Evolutionary conservation across 495 filamentous ascomycete genomes (phyloP).

Genomic region (Penicillium egyptiacum): DNA sequence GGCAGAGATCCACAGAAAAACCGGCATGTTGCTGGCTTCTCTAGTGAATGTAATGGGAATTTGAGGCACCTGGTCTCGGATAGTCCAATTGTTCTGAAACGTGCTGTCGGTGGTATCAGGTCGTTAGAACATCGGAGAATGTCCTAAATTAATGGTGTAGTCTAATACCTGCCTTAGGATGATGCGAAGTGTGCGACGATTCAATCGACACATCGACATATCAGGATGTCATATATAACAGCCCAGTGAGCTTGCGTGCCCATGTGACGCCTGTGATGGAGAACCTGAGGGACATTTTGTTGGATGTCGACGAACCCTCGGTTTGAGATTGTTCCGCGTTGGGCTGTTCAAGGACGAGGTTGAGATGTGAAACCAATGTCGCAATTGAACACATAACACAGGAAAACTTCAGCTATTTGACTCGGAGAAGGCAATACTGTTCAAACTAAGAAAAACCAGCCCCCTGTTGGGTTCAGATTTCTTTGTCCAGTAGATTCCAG

Average conservation of each 20-base stretch:
- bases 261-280: not conserved
- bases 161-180: not conserved
- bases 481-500: constrained; percentile 42
- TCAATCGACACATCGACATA: not conserved
- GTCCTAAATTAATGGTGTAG: not conserved
- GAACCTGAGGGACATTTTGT: not conserved
- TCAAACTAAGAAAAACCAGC: not conserved
- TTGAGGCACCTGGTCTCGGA: not conserved
- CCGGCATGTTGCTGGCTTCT: not conserved
- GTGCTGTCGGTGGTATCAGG: not conserved
- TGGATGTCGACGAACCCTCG: no score
- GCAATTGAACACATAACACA: not conserved
- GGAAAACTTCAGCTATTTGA: not conserved
- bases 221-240: not conserved
- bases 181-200: not conserved
- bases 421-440: not conserved
- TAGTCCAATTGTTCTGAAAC: not conserved
- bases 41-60: not conserved
- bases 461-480: constrained; percentile 15
- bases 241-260: not conserved
- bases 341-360: not conserved
- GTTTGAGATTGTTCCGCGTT: not conserved
- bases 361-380: not conserved
- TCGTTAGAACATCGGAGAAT: not conserved
- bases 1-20: not conserved